Conservation (phyloP, 1,284 basidiomycete genomes). For the Moniliella sp. region DNA sequence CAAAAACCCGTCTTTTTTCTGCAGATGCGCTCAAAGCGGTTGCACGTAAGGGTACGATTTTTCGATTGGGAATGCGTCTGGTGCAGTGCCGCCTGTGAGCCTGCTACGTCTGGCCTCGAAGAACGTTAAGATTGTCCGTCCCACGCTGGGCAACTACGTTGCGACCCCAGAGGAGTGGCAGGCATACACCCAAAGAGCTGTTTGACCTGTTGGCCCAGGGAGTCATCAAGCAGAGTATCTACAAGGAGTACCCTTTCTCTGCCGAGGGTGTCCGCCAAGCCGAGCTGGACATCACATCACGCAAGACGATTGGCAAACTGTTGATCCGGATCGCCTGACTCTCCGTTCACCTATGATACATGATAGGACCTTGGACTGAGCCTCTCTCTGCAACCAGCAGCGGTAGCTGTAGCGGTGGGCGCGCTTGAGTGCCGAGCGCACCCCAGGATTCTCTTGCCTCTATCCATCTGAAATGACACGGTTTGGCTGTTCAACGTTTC, state of each 20-base stretch:
- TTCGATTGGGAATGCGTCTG: constrained; percentile 84
- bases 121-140: constrained; percentile 47
- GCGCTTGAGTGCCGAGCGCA: too few species aligned
- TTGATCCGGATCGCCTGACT: constrained; percentile 12
- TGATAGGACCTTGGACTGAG: too few species aligned
- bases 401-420: too few species aligned
- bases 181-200: constrained; percentile 47
- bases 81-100: constrained; percentile 45
- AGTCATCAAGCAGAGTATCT: constrained; percentile 49
- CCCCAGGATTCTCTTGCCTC: too few species aligned
- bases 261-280: constrained; percentile 56
- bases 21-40: constrained; percentile 60
- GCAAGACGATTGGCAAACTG: constrained; percentile 21
- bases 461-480: too few species aligned
- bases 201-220: constrained; percentile 47
- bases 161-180: constrained; percentile 50
- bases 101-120: constrained; percentile 56
- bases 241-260: constrained; percentile 53
- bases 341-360: too few species aligned
- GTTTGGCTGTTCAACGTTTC: too few species aligned
- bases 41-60: constrained; percentile 39
- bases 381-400: too few species aligned
- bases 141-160: constrained; percentile 36
- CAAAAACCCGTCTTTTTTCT: constrained; percentile 36
- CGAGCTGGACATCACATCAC: constrained; percentile 49